phyloP scores from a whole-genome alignment of 768 basidiomycete species.

The Thelephora ganbajun region DNA sequence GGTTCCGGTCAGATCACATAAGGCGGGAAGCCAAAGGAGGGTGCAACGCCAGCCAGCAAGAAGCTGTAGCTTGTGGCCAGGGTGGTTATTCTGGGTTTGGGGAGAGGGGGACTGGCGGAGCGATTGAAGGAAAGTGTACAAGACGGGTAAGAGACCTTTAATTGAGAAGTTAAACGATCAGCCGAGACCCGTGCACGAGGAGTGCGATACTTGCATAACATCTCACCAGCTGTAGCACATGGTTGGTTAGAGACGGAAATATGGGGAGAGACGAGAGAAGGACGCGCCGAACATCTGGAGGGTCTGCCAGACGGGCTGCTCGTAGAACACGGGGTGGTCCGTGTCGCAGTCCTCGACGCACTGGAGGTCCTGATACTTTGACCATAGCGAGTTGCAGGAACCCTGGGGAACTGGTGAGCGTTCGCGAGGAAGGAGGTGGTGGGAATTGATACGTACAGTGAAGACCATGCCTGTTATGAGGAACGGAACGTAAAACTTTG shows the following conservation, averaged over 20 bases:
- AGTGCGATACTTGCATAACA: slow-evolving; percentile 57
- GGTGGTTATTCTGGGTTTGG: slow-evolving; percentile 26
- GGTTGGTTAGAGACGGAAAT: slow-evolving; percentile 6
- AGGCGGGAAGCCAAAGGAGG: slow-evolving; percentile 78
- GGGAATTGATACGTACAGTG: slow-evolving; percentile 35
- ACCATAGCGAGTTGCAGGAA: slow-evolving; percentile 69
- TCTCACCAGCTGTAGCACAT: slow-evolving; percentile 66
- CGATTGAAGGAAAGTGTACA: slow-evolving; percentile 54
- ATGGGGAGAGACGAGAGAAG: slow-evolving; percentile 4
- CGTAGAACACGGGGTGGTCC: slow-evolving; percentile 65
- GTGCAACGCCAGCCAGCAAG: slow-evolving; percentile 58
- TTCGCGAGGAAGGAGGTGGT: background rate
- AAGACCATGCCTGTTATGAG: slow-evolving; percentile 90
- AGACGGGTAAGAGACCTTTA: slow-evolving; percentile 72
- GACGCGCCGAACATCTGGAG: slow-evolving; percentile 79
- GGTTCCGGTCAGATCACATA: slow-evolving; percentile 83
- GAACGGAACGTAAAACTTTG: slow-evolving; percentile 44
- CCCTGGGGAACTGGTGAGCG: slow-evolving; percentile 29
- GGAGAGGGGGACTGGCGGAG: slow-evolving; percentile 29
- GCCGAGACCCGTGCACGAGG: slow-evolving; percentile 6
- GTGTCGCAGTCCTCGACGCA: slow-evolving; percentile 87
- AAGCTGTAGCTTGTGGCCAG: slow-evolving; percentile 16
- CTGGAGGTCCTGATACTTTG: slow-evolving; percentile 91
- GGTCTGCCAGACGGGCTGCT: slow-evolving; percentile 91
- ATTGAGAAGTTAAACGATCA: slow-evolving; percentile 7